Evolutionary conservation across 805 yeast species (phyloP).

Genomic region (Metschnikowia bowlesiae): DNA sequence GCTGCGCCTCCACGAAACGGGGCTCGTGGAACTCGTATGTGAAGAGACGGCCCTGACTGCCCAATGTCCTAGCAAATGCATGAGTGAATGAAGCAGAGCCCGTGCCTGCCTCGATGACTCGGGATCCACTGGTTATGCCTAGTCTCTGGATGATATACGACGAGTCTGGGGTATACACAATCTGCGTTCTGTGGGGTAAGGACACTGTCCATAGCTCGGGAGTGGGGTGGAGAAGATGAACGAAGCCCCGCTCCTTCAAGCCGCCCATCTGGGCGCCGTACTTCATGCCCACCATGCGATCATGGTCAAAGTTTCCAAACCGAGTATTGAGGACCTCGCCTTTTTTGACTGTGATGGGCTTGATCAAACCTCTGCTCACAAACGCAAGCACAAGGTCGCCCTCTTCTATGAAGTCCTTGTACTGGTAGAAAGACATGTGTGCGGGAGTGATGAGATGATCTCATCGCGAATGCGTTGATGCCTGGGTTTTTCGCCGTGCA

Average conservation of each 20-base stretch:
- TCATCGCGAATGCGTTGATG: slow-evolving; percentile 1
- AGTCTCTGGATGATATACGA: slow-evolving; percentile 84
- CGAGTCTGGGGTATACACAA: slow-evolving; percentile 94
- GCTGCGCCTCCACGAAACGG: slow-evolving; percentile 71
- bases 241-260: slow-evolving; percentile 73
- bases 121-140: slow-evolving; percentile 64
- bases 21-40: slow-evolving; percentile 91
- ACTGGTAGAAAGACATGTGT: slow-evolving; percentile 49
- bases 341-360: slow-evolving; percentile 59
- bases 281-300: slow-evolving; percentile 69
- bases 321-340: slow-evolving; percentile 74
- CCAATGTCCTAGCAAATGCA: slow-evolving; percentile 78
- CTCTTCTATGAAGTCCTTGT: slow-evolving; percentile 67
- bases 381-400: slow-evolving; percentile 87
- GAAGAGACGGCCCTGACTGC: slow-evolving; percentile 56
- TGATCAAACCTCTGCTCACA: slow-evolving; percentile 73
- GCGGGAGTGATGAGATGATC: neutral
- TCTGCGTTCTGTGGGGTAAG: slow-evolving; percentile 95
- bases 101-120: slow-evolving; percentile 95
- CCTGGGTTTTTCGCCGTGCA: neutral
- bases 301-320: slow-evolving; percentile 86
- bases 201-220: slow-evolving; percentile 97
- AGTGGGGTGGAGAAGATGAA: slow-evolving; percentile 84
- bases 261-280: slow-evolving; percentile 85
- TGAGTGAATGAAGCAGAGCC: slow-evolving; percentile 97